Evolutionary conservation across 1,284 basidiomycete species (phyloP).

Genomic region (Ganoderma leucocontextum): DNA sequence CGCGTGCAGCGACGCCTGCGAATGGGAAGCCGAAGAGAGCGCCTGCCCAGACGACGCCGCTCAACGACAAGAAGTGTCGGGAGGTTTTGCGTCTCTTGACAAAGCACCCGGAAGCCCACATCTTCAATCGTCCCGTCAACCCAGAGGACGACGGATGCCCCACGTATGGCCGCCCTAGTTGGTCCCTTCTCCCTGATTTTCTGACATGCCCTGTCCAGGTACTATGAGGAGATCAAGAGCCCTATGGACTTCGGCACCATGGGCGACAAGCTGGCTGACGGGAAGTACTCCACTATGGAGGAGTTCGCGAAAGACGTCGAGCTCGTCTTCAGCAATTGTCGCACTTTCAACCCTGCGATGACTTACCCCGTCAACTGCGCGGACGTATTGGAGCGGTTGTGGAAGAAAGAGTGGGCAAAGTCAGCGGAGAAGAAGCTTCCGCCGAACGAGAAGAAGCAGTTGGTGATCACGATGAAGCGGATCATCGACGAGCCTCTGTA

Average conservation of each 20-base stretch:
- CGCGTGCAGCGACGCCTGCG: slow-evolving; percentile 42
- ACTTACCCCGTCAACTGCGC: slow-evolving; percentile 82
- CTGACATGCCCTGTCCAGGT: slow-evolving; percentile 56
- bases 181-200: slow-evolving; percentile 18
- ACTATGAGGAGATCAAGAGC: slow-evolving; percentile 90
- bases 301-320: slow-evolving; percentile 85
- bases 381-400: slow-evolving; percentile 76
- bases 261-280: slow-evolving; percentile 69
- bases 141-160: slow-evolving; percentile 85
- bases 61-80: slow-evolving; percentile 85
- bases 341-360: slow-evolving; percentile 86
- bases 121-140: slow-evolving; percentile 91
- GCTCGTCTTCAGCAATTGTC: slow-evolving; percentile 89
- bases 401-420: slow-evolving; percentile 90
- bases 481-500: slow-evolving; percentile 78
- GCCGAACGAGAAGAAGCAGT: slow-evolving; percentile 82
- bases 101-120: slow-evolving; percentile 74
- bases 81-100: slow-evolving; percentile 72
- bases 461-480: slow-evolving; percentile 78
- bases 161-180: slow-evolving; percentile 63
- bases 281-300: slow-evolving; percentile 81
- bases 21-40: slow-evolving; percentile 53
- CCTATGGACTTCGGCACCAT: slow-evolving; percentile 98
- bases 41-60: slow-evolving; percentile 51
- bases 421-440: slow-evolving; percentile 78